Evolutionary conservation across 2,329 filamentous ascomycete genomes (phyloP), one percentile per base, ranked within the genome.

Genomic region (Ampelomyces quisqualis): DNA sequence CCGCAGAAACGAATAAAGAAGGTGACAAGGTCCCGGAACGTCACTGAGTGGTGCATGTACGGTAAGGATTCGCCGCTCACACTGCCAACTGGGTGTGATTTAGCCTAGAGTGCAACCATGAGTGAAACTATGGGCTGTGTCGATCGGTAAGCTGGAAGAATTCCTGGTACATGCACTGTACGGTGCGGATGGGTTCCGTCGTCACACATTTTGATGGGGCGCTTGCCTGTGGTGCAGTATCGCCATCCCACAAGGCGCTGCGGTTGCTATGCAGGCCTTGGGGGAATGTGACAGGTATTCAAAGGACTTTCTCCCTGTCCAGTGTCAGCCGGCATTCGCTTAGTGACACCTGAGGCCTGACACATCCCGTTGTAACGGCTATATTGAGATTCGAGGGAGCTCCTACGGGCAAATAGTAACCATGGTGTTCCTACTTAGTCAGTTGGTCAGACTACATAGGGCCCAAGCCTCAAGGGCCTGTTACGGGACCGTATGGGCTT

Each of bases 281-380:
- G 33, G 19, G 31, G 15, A 18, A 14, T 21, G 15, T 30, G 17
- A 33, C 34, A 30, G 20, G 32, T 39, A 38, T 36, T 34, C 34
- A 32, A 42, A 35, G n/a, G 24, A 22, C 11, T 27, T 22, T 17
- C 17, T 26, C 34, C n/a, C n/a, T n/a, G n/a, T n/a, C n/a, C n/a
- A n/a, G 14, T 35, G 49, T 46, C 36, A 41, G 49, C 44, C 38
- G 42, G 24, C 21, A 43, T 47, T 28, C 31, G 24, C 34, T 40
- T 31, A 40, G 43, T 49, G 41, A 29, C 46, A 47, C 26, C 29
- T n/a, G 38, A 44, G 35, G 40, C 36, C 42, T 47, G 46, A 50
- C 46, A 50, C 41, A 44, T 47, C 35, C 37, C 46, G 43, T 51
- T 45, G 46, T 43, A 45, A 53, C 42, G 40, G 38, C 38, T 35